Conservation (phyloP, 495 filamentous ascomycete species). For the Hypoxylon crocopeplum region DNA sequence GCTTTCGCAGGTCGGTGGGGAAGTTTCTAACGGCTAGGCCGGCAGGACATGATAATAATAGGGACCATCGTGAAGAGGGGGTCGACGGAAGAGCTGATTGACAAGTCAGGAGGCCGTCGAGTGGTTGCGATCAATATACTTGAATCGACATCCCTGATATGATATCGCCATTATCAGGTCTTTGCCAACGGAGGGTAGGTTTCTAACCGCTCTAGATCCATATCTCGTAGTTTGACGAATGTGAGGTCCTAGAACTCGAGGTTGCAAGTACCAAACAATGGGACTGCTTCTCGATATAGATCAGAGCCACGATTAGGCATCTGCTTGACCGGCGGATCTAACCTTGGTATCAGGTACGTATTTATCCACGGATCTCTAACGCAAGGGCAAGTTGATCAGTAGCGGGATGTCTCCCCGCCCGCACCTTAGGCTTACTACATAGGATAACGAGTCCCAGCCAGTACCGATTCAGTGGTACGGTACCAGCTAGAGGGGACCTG, state of each 20-base stretch:
- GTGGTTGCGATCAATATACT: background rate
- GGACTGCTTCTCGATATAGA: no score
- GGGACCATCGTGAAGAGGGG: background rate
- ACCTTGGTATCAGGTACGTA: slow-evolving; percentile 7
- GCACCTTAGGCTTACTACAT: slow-evolving; percentile 20
- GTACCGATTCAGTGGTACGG: background rate
- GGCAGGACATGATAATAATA: background rate
- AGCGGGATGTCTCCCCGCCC: background rate
- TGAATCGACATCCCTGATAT: no score
- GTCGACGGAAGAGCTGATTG: background rate
- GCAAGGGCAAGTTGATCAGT: background rate
- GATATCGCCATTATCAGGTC: no score
- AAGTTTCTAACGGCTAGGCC: background rate
- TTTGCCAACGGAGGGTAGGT: no score
- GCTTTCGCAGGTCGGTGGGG: background rate
- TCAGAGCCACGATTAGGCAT: slow-evolving; percentile 13
- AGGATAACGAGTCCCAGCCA: background rate
- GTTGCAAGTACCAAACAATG: no score
- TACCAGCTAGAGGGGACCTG: background rate
- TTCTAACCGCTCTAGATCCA: no score
- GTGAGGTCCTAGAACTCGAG: no score
- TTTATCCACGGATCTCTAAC: background rate
- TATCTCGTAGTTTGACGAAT: no score
- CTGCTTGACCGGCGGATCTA: background rate
- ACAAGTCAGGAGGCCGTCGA: background rate